These are phyloP conservation scores for Sphagnum contortum DNA, from an alignment of 225 moss, liverwort and hornwort species.

Conservation along the genomic window DNA sequence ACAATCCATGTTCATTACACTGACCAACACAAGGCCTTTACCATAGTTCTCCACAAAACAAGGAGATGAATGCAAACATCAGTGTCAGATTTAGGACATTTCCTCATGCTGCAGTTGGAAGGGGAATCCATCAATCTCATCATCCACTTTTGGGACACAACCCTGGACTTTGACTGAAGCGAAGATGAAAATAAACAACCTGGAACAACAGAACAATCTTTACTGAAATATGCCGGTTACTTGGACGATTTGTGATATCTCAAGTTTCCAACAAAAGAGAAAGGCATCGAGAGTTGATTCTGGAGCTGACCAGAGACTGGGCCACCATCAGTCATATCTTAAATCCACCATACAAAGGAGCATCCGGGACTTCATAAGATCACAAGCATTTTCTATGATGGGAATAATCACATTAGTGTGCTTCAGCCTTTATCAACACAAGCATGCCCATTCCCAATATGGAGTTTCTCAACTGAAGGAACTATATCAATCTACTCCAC, in stretches of 20 bases:
- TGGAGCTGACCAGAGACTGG: slow-evolving; percentile 70
- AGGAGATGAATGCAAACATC: not conserved
- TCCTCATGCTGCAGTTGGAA: slow-evolving; percentile 44
- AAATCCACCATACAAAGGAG: slow-evolving; percentile 94
- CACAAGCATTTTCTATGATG: slow-evolving; percentile 83
- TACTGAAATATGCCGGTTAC: not conserved
- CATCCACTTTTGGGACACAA: slow-evolving; percentile 28
- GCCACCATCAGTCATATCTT: slow-evolving; percentile 76
- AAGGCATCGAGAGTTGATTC: not conserved
- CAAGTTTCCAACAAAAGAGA: not conserved
- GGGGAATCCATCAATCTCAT: slow-evolving; percentile 57
- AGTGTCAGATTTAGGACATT: slow-evolving; percentile 64
- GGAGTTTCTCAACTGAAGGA: slow-evolving; percentile 71
- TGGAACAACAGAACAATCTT: not conserved
- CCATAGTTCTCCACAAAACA: slow-evolving; percentile 15
- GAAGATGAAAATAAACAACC: not conserved
- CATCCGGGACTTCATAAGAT: slow-evolving; percentile 83
- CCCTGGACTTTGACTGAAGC: not conserved
- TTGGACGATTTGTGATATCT: not conserved
- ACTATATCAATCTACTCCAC: slow-evolving; percentile 46
- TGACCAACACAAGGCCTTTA: not conserved
- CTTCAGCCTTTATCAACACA: slow-evolving; percentile 90
- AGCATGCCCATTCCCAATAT: slow-evolving; percentile 76
- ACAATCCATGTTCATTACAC: not conserved
- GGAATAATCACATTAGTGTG: slow-evolving; percentile 71